Base-by-base conservation (phyloP, 352 stramenopile genomes). In the Blastocystis sp. region DNA sequence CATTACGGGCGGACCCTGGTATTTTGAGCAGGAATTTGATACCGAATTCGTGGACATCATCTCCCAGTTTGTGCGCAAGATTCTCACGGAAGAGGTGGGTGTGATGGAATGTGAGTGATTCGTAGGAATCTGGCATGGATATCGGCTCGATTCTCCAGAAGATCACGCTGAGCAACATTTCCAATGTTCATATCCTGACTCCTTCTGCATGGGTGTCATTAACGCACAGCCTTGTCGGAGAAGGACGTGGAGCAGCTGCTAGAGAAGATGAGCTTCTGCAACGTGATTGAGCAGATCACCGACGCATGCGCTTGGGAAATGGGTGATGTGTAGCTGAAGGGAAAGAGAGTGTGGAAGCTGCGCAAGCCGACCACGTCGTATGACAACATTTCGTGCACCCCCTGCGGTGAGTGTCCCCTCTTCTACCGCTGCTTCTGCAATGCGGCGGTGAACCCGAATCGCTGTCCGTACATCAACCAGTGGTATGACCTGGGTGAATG, bases 1-100 rank as follows among this genome's bases (percentile, higher is more conserved):
- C 91, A 96, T 99, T 89, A 99, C 96, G 9, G 97, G 97, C 89
- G 97, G 97, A 34, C 95, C 97, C 62, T 99, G 97, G 97, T 99
- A 99, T 92, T 98, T 97, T 89, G 96, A 99, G 84, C 94, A 96
- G 89, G 94, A 99, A 91, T 99, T 99, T 90, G 96, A 99, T 92
- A 95, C 98, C 90, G 96, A 98, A 89, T 99, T 99, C 92, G 98
- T 99, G 90, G 92, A 97, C 70, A 96, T 95, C 79, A 91, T 99
- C 59, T 94, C 94, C 80, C 96, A 94, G 28, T 98, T 98, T 90
- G 93, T 98, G 89, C 94, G 94, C 89, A 91, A 94, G 91, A 92
- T 95, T 69, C 94, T 97, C 9, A 21, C 57, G 3, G 68, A 88
- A 88, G 78, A 88, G n/a, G 78, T 88, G 34, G 0, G 68, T 9